phyloP scores from a whole-genome alignment of 2,329 filamentous ascomycete species.

The Ceratocystis harringtonii region DNA sequence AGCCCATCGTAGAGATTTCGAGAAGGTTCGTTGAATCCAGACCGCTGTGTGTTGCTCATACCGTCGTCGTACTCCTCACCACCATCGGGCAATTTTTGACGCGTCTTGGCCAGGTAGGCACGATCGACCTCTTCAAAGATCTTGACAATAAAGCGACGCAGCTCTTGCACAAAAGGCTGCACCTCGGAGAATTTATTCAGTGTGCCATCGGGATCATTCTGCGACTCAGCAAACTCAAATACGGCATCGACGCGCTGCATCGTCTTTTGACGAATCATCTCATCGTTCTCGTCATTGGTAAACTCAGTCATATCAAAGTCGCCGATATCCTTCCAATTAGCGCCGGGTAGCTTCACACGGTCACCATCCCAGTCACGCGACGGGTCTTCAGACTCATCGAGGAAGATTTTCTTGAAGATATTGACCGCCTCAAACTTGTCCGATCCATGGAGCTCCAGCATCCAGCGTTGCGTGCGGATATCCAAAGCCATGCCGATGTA shows the following conservation, averaged over 20 bases:
- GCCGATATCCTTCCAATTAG: constrained; percentile 15
- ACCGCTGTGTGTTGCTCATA: constrained; percentile 1
- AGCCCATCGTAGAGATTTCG: constrained; percentile 16
- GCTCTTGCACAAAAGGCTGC: constrained; percentile 14
- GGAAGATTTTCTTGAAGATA: constrained; percentile 25
- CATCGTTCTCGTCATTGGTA: constrained; percentile 14
- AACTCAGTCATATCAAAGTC: constrained; percentile 15
- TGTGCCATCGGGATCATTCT: constrained; percentile 10
- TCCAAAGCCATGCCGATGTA: constrained; percentile 23
- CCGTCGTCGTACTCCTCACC: constrained; percentile 10
- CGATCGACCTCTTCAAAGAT: constrained; percentile 17
- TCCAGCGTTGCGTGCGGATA: constrained; percentile 26
- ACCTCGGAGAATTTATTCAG: constrained; percentile 15
- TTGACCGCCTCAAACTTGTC: constrained; percentile 18
- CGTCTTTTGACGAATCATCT: constrained; percentile 8
- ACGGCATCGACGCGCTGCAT: constrained; percentile 12
- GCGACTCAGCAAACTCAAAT: constrained; percentile 10
- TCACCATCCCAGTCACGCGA: constrained; percentile 19
- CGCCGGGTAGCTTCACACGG: constrained; percentile 6
- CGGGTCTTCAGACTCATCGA: constrained; percentile 21
- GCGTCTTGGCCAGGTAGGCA: constrained; percentile 16
- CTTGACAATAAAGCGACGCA: constrained; percentile 15
- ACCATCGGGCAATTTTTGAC: constrained; percentile 15
- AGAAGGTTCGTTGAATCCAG: constrained; percentile 12
- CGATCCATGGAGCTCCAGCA: constrained; percentile 20